Base-by-base conservation (phyloP, 2,329 filamentous ascomycete genomes). In the Ophiostoma sp. region DNA sequence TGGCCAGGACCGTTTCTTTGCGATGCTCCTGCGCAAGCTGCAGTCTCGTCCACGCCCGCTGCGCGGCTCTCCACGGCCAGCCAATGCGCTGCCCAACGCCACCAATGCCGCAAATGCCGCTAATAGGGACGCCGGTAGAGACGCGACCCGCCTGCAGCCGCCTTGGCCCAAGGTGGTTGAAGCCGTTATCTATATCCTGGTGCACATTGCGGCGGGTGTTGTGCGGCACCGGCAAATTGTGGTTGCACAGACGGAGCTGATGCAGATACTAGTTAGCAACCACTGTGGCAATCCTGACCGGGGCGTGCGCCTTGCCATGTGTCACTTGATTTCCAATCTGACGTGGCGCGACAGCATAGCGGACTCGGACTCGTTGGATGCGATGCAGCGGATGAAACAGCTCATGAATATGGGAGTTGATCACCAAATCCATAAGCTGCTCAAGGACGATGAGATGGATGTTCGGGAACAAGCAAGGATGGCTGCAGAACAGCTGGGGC, bases 271-370 rank as follows among this genome's bases (percentile, higher is more conserved):
- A 66, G 85, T 90, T 10, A 86, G 10, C 23, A 15, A 87, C 20
- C 89, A 96, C 70, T 91, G 95, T 75, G 86, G 83, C 65, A 92
- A 93, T 78, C 85, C 87, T 62, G 87, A 91, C 76, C 85, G 86
- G 65, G 87, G 90, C 60, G 89, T 99, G 7, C 89, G 94, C 6
- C 85, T 89, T 27, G 89, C 90, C 65, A 87, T 95, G 74, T 93
- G 92, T 73, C 94, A 94, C 85, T 84, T 96, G 62, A 85, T 96
- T 64, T 91, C 89, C 77, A 97, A 97, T 77, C 84, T 99, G 62
- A 91, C 92, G 0, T 96, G 90, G 83, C 85, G 89, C 72, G 94
- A 97, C 72, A 93, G 96, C 74, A 81, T 83, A 23, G 81, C 83
- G 31, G 93, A 97, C 74, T 81, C 83, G 31, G 93, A 97, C 74